Base-by-base conservation (phyloP, 164 flowering plant genomes). In the Dillenia turbinata region DNA sequence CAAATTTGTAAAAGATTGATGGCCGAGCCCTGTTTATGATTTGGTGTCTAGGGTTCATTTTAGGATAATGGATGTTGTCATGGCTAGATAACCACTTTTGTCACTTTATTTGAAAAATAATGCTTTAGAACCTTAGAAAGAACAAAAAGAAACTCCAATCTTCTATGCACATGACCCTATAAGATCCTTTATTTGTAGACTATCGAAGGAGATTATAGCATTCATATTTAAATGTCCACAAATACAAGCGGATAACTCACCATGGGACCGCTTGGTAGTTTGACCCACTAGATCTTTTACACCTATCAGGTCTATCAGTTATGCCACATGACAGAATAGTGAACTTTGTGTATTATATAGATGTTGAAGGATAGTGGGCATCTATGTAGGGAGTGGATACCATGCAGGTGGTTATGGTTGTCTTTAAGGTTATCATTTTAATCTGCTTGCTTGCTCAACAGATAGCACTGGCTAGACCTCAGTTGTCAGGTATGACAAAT, bases 361-460 rank as follows among this genome's bases (percentile, higher is more conserved):
- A 9, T 9, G 16, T 9, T 9, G 54, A 19, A 51, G 14, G 2
- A 51, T 15, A 9, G 17, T 9, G 5, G n/a, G 17, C 54, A 51
- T n/a, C 9, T 9, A 14, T 15, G 17, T 51, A 15, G 8, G 9
- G 14, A 51, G 14, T 10, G 15, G 14, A 9, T 53, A 53, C 19
- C 57, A 55, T 55, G 57, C 44, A 55, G 44, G 44, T 26, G 12
- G 44, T 24, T 44, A 33, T 9, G 44, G 44, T 55, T 13, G 40
- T 55, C 3, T 26, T 24, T 54, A 54, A 54, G 57, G 33, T 22
- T 7, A 14, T 55, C 19, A 11, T 55, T 55, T 55, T 43, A 11
- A 43, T 55, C 24, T 24, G n/a, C 57, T 55, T 55, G 57, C 57
- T 55, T 10, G 10, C 26, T 15, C 57, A 13, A 55, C n/a, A 26